Base-by-base conservation (phyloP, 345 rosid species). In the Corymbia maculata region DNA sequence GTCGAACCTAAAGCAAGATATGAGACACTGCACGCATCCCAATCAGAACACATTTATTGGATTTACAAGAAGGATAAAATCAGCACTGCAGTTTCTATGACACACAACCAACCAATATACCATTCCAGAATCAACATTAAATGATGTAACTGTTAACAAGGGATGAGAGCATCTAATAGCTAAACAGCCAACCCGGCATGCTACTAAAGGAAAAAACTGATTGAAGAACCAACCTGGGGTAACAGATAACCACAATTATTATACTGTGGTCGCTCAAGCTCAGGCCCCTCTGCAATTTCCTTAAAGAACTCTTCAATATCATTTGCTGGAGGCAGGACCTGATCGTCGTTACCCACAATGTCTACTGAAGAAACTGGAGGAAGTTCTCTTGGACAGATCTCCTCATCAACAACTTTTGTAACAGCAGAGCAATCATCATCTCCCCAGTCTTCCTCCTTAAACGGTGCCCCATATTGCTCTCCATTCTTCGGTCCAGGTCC, bases 401-500 rank as follows among this genome's bases (percentile, higher is more conserved):
- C 90, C 12, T 86, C 66, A 85, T 70, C 79, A 70, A 85, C 89
- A 88, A 91, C 30, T 85, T 75, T 88, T 85, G 84, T 64, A 44
- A 64, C 85, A 84, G 21, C 89, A 28, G 64, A 75, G 79, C 14
- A 52, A 52, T 92, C 98, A 88, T 92, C 96, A 87, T 93, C 97
- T 19, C 55, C 92, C 99, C 99, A 97, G 13, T 92, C 99, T 92
- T 97, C 99, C 90, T 97, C 99, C 87, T 90, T 90, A 87, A 97
- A 97, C 16, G 97, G 98, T 52, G 99, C 99, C 36, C 99, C 98
- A 88, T 97, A 97, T 85, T 97, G 99, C 92, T 94, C 99, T 87
- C 99, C 99, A 30, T 97, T 96, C 91, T 97, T 96, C 13, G 99
- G 99, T 89, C 99, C 99, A 91, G 97, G 93, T 82, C 99, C 99